Base-by-base conservation (phyloP, 1,284 basidiomycete species). In the Papiliotrema fonsecae region DNA sequence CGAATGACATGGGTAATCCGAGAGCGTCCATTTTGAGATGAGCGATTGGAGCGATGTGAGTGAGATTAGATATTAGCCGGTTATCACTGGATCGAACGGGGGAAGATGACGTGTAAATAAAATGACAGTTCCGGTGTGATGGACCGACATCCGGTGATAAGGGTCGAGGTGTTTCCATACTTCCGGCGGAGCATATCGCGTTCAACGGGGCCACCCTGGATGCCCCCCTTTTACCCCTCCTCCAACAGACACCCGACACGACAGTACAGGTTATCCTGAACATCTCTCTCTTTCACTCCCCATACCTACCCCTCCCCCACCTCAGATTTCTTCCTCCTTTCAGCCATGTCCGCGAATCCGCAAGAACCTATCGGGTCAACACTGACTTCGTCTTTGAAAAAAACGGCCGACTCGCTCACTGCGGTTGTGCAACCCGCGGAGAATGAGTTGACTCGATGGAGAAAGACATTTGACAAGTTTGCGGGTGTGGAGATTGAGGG, bases 391-490 rank as follows among this genome's bases (percentile, higher is more conserved):
- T 54, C 62, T 25, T 56, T 68, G 49, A 60, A 58, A 44, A 49
- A 52, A 19, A 59, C 63, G 2, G 60, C 65, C n/a, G 59, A 46
- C n/a, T 48, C 64, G 9, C 51, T 90, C 50, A 81, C 82, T 57
- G 82, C 78, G 49, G 83, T 78, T 6, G 79, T 89, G 41, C 75
- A 83, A 38, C 79, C 85, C 21, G 86, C 84, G 30, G 87, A 91
- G 70, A 83, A 74, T 61, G 90, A 96, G 73, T 75, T 93, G 45
- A 85, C 81, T 69, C 81, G 86, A 57, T 96, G 91, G 91, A 81
- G 81, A 65, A 79, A 87, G 62, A 84, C 82, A 4, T 96, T 94
- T 72, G 88, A 94, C 49, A 62, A 79, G 43, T 86, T 88, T 67
- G 87, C 90, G 30, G 85, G 83, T 66, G 78, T 81, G 26, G 76